Conservation (phyloP, 2,329 filamentous ascomycete genomes). For the Penicillium paneum region DNA sequence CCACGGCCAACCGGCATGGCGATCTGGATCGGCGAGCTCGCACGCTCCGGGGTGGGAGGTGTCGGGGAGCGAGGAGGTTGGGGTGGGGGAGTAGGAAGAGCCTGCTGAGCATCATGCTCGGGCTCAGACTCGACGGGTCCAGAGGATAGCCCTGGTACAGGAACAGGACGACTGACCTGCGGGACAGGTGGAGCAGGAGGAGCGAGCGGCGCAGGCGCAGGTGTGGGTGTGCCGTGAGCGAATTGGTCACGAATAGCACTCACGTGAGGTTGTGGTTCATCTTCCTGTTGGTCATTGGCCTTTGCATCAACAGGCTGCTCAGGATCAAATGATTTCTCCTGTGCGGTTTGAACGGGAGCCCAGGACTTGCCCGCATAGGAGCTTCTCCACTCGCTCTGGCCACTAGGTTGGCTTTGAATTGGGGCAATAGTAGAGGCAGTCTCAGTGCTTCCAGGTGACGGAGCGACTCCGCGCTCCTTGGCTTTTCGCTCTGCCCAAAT, state of each 20-base stretch:
- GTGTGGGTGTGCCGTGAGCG: slow-evolving; percentile 58
- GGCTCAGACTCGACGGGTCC: slow-evolving; percentile 55
- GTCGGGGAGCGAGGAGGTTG: slow-evolving; percentile 50
- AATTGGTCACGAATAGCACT: slow-evolving; percentile 78
- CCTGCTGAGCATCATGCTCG: slow-evolving; percentile 33
- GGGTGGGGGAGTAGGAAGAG: slow-evolving; percentile 40
- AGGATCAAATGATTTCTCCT: slow-evolving; percentile 60
- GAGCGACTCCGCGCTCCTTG: slow-evolving; percentile 60
- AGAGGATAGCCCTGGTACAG: slow-evolving; percentile 72
- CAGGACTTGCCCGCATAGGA: slow-evolving; percentile 87
- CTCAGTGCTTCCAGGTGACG: slow-evolving; percentile 45
- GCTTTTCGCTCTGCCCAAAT: slow-evolving; percentile 98
- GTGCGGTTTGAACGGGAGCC: slow-evolving; percentile 74
- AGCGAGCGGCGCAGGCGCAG: slow-evolving; percentile 45
- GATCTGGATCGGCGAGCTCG: slow-evolving; percentile 75
- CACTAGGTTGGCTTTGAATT: slow-evolving; percentile 67
- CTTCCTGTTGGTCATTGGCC: slow-evolving; percentile 50
- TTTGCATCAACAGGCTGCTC: slow-evolving; percentile 62
- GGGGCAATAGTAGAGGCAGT: slow-evolving; percentile 49
- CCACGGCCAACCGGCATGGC: slow-evolving; percentile 78
- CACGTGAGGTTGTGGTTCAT: slow-evolving; percentile 62
- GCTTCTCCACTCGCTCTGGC: slow-evolving; percentile 78
- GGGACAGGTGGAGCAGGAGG: slow-evolving; percentile 55
- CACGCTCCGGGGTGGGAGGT: slow-evolving; percentile 51
- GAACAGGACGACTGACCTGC: slow-evolving; percentile 64